phyloP scores from a whole-genome alignment of 31 red algal species.

The Endocladia muricata region DNA sequence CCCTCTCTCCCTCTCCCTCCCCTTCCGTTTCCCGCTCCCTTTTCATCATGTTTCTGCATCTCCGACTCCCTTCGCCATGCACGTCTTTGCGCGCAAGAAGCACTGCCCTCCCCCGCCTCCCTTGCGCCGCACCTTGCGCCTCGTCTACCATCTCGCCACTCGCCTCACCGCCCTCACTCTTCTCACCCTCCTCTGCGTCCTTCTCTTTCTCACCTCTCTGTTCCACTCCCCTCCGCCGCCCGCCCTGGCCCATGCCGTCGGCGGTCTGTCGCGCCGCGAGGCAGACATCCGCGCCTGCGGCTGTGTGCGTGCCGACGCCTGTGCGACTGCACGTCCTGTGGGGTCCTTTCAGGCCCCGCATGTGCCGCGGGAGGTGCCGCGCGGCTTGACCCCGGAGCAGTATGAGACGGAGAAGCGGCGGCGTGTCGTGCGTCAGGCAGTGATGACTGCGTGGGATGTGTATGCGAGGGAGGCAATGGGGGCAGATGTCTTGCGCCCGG shows the following conservation, averaged over 20 bases:
- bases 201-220: constrained; percentile 2
- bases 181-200: not conserved
- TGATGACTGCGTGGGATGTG: constrained; percentile 24
- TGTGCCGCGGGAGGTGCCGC: not conserved
- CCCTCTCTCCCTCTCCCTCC: not conserved
- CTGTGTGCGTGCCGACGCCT: constrained; percentile 24
- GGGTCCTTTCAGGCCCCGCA: constrained; percentile 17
- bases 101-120: not conserved
- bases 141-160: constrained; percentile 5
- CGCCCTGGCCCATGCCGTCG: constrained; percentile 25
- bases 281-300: constrained; percentile 1
- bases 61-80: not conserved
- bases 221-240: constrained; percentile 26
- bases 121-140: constrained; percentile 9
- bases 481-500: constrained; percentile 40
- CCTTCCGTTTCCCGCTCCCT: not conserved
- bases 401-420: not conserved
- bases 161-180: constrained; percentile 8
- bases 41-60: not conserved
- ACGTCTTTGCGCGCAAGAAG: not conserved
- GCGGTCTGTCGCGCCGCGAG: not conserved
- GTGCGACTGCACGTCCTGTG: constrained; percentile 26
- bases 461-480: constrained; percentile 44
- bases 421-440: constrained; percentile 18
- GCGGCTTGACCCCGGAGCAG: not conserved